phyloP scores from a whole-genome alignment of 371 early-diverging fungal genomes.

The Mortierella sp. region DNA sequence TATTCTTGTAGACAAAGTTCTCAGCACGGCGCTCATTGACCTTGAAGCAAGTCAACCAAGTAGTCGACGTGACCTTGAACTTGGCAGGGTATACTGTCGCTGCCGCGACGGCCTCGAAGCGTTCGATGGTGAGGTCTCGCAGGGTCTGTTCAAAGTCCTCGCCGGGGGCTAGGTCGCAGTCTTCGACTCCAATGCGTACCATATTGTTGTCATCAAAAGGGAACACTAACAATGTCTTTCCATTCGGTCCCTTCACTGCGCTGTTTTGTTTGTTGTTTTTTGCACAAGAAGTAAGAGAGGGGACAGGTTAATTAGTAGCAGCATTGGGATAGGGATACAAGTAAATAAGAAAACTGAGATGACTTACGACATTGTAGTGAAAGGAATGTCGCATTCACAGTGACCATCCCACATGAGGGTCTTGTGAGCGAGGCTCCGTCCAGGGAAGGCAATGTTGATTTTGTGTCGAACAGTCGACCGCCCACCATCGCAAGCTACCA shows the following conservation, averaged over 20 bases:
- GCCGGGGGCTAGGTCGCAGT: constrained; percentile 18
- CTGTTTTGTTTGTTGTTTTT: background rate
- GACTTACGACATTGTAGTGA: constrained; percentile 26
- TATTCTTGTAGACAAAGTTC: constrained; percentile 26
- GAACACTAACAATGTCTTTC: constrained; percentile 12
- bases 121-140: constrained; percentile 28
- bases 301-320: background rate
- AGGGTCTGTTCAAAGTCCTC: constrained; percentile 29
- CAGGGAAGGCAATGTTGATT: constrained; percentile 44
- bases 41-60: constrained; percentile 41
- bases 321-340: no score
- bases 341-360: background rate
- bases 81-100: background rate
- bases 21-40: constrained; percentile 54
- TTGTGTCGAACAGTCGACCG: constrained; percentile 50
- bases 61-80: constrained; percentile 8
- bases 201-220: constrained; percentile 25
- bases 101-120: constrained; percentile 29
- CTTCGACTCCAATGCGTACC: constrained; percentile 20
- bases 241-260: constrained; percentile 12
- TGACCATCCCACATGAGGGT: constrained; percentile 33
- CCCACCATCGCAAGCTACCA: constrained; percentile 59
- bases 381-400: constrained; percentile 14
- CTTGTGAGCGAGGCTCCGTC: constrained; percentile 26
- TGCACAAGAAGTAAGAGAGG: background rate